Percentiles rank a stretch among this genome's conserved stretches.
Conservation (phyloP, 768 basidiomycete genomes). For the Serpula lacrymans region DNA sequence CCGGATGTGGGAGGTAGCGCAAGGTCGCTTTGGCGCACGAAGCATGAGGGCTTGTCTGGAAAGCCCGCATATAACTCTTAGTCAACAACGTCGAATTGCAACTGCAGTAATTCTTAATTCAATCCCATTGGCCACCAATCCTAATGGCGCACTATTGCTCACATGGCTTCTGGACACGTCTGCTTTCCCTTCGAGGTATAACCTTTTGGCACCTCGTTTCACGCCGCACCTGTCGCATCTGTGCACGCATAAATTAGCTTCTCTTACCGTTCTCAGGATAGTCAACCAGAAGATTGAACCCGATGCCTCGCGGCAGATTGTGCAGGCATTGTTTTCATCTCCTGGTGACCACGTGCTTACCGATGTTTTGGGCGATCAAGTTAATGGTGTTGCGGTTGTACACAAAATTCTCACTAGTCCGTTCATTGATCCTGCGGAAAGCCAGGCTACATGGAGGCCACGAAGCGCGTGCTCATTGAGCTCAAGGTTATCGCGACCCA, state of each 20-base stretch:
- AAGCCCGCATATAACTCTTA: constrained; percentile 79
- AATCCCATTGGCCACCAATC: constrained; percentile 95
- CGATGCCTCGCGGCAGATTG: constrained; percentile 80
- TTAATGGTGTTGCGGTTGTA: constrained; percentile 90
- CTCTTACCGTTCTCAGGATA: constrained; percentile 89
- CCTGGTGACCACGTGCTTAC: constrained; percentile 87
- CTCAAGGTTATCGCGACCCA: constrained; percentile 93
- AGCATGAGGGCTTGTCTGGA: constrained; percentile 98
- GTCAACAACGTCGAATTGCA: constrained; percentile 93
- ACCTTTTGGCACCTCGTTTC: constrained; percentile 91
- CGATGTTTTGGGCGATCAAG: constrained; percentile 93
- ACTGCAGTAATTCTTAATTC: constrained; percentile 95
- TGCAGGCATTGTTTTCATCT: constrained; percentile 89
- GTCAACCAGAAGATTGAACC: constrained; percentile 96
- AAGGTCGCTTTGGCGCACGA: constrained; percentile 95
- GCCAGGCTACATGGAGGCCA: constrained; percentile 72
- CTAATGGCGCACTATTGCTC: constrained; percentile 91
- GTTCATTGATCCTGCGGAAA: constrained; percentile 76
- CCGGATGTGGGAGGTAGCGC: constrained; percentile 97
- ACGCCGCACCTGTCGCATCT: constrained; percentile 95
- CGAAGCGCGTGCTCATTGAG: constrained; percentile 85
- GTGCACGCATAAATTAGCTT: constrained; percentile 97
- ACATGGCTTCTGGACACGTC: constrained; percentile 98
- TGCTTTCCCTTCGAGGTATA: constrained; percentile 92
- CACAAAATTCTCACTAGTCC: constrained; percentile 90